Evolutionary conservation across 2,329 filamentous ascomycete species (phyloP).

Genomic region (Cercospora berteroae): DNA sequence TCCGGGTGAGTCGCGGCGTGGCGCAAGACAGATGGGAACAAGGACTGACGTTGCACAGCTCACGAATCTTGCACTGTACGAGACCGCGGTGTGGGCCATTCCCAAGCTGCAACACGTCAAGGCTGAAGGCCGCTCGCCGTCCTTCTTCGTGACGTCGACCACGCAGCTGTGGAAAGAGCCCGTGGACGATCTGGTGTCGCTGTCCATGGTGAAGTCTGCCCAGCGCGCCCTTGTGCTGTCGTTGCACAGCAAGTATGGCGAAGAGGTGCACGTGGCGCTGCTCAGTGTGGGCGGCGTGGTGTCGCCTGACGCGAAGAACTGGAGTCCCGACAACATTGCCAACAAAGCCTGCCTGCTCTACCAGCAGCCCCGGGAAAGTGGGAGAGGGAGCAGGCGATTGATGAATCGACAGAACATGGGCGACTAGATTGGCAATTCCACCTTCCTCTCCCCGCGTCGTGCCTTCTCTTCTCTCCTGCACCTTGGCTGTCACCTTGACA

Average conservation of each 20-base stretch:
- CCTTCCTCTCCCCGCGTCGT: neutral
- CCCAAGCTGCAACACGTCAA: constrained; percentile 43
- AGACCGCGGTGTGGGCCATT: constrained; percentile 49
- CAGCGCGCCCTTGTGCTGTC: constrained; percentile 52
- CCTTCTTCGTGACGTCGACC: constrained; percentile 52
- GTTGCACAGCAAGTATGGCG: constrained; percentile 43
- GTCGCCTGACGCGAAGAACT: constrained; percentile 39
- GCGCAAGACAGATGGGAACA: neutral
- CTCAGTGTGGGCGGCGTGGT: constrained; percentile 50
- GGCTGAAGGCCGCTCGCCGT: constrained; percentile 41
- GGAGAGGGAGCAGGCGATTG: constrained; percentile 43
- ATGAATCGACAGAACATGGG: constrained; percentile 20
- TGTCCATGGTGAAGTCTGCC: constrained; percentile 53
- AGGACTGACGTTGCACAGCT: constrained; percentile 36
- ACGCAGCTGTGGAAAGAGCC: constrained; percentile 49
- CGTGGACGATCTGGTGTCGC: constrained; percentile 48
- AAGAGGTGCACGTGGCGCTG: constrained; percentile 50
- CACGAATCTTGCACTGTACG: constrained; percentile 50
- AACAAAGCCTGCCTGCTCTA: constrained; percentile 47
- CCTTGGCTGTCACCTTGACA: neutral
- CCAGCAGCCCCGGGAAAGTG: constrained; percentile 40
- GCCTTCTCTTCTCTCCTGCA: neutral
- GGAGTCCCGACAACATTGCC: constrained; percentile 50
- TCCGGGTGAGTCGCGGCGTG: constrained; percentile 43
- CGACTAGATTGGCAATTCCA: neutral